Evolutionary conservation across 2,329 filamentous ascomycete genomes (phyloP).

Genomic region (Phialophora macrospora): DNA sequence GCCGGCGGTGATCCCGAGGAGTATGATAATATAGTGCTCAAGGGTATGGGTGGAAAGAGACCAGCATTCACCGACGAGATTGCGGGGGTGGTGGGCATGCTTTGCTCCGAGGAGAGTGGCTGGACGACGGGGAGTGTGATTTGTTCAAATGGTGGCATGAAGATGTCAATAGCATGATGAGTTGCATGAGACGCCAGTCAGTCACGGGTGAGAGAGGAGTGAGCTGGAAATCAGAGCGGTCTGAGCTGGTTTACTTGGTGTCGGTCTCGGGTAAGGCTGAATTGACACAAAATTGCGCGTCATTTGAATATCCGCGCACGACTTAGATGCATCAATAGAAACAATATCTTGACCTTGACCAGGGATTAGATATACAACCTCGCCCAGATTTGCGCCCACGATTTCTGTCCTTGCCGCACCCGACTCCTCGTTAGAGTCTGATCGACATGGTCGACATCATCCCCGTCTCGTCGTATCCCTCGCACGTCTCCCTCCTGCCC

Average conservation of each 20-base stretch:
- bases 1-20: constrained; percentile 65
- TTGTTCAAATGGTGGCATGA: constrained; percentile 79
- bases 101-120: constrained; percentile 71
- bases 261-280: constrained; percentile 3
- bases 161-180: constrained; percentile 49
- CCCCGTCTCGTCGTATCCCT: constrained; percentile 53
- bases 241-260: background rate
- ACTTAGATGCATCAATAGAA: background rate
- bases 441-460: constrained; percentile 54
- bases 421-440: background rate
- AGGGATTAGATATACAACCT: background rate
- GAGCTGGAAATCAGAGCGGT: background rate
- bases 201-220: background rate
- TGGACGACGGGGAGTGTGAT: constrained; percentile 83
- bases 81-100: constrained; percentile 76
- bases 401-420: constrained; percentile 8
- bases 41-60: constrained; percentile 61
- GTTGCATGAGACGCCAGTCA: background rate
- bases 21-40: constrained; percentile 64
- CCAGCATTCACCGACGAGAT: constrained; percentile 72
- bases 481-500: constrained; percentile 81
- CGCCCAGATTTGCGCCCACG: background rate
- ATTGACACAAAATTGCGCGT: background rate
- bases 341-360: constrained; percentile 1
- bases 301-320: constrained; percentile 19